Conservation (phyloP, 2,329 filamentous ascomycete genomes). For the Metarhizium album region DNA sequence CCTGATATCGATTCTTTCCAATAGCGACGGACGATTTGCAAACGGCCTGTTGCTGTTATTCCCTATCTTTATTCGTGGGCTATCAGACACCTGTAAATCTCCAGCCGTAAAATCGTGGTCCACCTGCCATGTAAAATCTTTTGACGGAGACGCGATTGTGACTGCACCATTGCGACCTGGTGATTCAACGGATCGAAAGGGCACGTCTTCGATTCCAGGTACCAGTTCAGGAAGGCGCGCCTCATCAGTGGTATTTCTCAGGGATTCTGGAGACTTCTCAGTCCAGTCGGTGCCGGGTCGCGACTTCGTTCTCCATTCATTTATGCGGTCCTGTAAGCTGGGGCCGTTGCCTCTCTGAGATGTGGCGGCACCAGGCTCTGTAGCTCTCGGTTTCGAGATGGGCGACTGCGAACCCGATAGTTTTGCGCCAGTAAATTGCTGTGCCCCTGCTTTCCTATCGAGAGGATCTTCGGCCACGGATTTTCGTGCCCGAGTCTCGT, state of each 20-base stretch:
- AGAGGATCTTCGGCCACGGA: slow-evolving; percentile 19
- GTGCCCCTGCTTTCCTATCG: slow-evolving; percentile 15
- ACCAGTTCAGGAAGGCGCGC: slow-evolving; percentile 26
- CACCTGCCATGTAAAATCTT: slow-evolving; percentile 44
- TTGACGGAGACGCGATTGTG: slow-evolving; percentile 31
- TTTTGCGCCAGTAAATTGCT: slow-evolving; percentile 7
- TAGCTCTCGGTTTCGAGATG: background rate
- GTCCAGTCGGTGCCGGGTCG: background rate
- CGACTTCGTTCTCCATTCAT: slow-evolving; percentile 6
- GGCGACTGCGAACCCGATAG: slow-evolving; percentile 7
- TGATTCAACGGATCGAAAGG: slow-evolving; percentile 23
- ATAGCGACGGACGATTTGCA: slow-evolving; percentile 20
- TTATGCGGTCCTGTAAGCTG: slow-evolving; percentile 5
- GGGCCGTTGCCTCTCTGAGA: slow-evolving; percentile 1
- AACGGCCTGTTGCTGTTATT: slow-evolving; percentile 21
- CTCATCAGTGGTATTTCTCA: slow-evolving; percentile 17
- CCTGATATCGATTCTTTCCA: slow-evolving; percentile 19
- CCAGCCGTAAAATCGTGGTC: slow-evolving; percentile 48
- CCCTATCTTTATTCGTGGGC: slow-evolving; percentile 37
- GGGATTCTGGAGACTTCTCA: slow-evolving; percentile 1
- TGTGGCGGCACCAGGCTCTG: background rate
- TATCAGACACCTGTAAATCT: slow-evolving; percentile 44
- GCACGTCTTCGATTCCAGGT: slow-evolving; percentile 27
- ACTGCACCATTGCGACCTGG: slow-evolving; percentile 1
- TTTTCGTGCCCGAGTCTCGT: slow-evolving; percentile 20